A percentile compares a stretch with the other conserved stretches of the same genome.
Conservation (phyloP, 257 asterid species). For the Solanum pennellii region DNA sequence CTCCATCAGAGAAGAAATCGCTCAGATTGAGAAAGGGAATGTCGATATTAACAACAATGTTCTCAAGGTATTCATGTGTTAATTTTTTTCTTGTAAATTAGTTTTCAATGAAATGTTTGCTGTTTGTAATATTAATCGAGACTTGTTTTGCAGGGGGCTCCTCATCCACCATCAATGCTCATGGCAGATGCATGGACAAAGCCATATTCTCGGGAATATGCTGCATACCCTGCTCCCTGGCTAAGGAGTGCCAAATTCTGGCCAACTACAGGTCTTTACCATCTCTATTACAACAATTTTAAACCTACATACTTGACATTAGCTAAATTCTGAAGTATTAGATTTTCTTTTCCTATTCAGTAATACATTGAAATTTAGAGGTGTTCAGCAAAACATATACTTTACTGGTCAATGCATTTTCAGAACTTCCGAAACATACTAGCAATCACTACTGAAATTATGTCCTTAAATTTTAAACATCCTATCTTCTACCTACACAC, state of each 20-base stretch:
- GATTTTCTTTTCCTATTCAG: not conserved
- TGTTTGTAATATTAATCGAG: conserved; percentile 1
- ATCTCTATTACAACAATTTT: not conserved
- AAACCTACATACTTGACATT: not conserved
- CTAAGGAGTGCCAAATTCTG: conserved; percentile 92
- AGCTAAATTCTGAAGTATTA: not conserved
- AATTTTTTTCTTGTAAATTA: not conserved
- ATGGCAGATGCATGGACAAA: conserved; percentile 96
- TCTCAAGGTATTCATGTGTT: conserved; percentile 54
- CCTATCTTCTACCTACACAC: not conserved
- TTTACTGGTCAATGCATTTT: not conserved
- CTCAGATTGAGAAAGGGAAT: conserved; percentile 75
- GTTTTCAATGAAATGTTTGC: not conserved
- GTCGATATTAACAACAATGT: conserved; percentile 75
- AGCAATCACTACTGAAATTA: not conserved
- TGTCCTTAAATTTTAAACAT: not conserved
- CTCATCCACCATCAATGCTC: conserved; percentile 94
- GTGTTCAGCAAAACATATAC: not conserved
- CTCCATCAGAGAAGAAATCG: conserved; percentile 87
- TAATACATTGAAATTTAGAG: not conserved
- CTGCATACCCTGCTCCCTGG: conserved; percentile 97
- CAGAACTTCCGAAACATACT: not conserved
- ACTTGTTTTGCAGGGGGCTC: conserved; percentile 62
- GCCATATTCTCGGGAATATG: conserved; percentile 93
- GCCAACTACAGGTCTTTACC: conserved; percentile 72